Percentiles rank a stretch among this genome's conserved stretches.
These are phyloP conservation scores for Nannochloropsis salina DNA, from an alignment of 108 stramenopile genomes.

Conservation along the genomic window DNA sequence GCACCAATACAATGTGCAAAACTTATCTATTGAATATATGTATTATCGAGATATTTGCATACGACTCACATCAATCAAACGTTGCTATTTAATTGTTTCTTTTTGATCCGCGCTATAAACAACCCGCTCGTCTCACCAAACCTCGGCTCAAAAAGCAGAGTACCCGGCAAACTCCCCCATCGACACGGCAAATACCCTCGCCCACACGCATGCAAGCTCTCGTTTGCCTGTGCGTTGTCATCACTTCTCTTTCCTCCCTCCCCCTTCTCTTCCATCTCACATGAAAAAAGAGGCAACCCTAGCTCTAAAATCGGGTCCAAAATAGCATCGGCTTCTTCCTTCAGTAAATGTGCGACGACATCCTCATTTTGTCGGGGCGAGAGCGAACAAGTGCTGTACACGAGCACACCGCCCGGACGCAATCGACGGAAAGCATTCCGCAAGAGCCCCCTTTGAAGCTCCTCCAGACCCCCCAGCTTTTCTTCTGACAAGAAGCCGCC, in stretches of 20 bases:
- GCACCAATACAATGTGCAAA: too few relatives aligned
- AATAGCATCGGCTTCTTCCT: neutral
- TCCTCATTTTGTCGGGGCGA: slow-evolving; percentile 13
- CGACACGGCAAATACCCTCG: neutral
- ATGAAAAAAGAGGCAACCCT: neutral
- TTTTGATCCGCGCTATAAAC: neutral
- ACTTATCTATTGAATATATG: too few relatives aligned
- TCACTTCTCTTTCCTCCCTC: neutral
- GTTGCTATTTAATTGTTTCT: neutral
- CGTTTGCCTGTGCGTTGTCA: neutral
- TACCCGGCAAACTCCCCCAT: slow-evolving; percentile 14
- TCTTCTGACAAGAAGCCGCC: neutral
- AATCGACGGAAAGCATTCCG: slow-evolving; percentile 19
- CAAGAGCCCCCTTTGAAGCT: neutral
- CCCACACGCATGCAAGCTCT: neutral
- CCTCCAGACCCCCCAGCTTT: slow-evolving; percentile 8
- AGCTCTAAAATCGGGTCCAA: neutral
- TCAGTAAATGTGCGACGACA: slow-evolving; percentile 4
- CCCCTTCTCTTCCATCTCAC: neutral
- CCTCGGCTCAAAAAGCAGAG: neutral
- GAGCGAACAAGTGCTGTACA: slow-evolving; percentile 18
- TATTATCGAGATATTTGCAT: too few relatives aligned
- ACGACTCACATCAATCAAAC: neutral
- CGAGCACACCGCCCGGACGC: slow-evolving; percentile 19
- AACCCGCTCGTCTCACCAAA: slow-evolving; percentile 9